Base-by-base conservation (phyloP, 495 filamentous ascomycete genomes). In the Aspergillus baeticus region DNA sequence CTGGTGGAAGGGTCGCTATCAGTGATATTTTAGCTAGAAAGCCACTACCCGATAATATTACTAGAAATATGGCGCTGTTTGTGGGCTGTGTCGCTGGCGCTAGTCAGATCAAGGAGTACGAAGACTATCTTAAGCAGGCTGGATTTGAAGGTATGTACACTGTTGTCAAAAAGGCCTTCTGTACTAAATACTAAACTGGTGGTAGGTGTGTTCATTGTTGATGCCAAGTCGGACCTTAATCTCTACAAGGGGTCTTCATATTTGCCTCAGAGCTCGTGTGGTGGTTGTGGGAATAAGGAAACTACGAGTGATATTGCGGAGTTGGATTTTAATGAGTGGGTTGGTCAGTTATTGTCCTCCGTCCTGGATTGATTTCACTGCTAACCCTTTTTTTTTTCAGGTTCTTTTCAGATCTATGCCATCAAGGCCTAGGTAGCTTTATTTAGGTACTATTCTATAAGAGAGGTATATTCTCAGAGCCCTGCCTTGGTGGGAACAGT, bases 1-100 rank as follows among this genome's bases (percentile, higher is more conserved):
- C 84, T 0, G 81, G 81, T 17, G 86, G 87, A 1, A 68, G 85
- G 21, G 66, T 89, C 18, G 87, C 83, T 5, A 70, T 91, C 11
- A 82, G 77, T n/a, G 86, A 89, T 65, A 84, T 88, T 54, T 67
- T 89, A 5, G 72, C 78, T 34, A 80, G 73, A 61, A 76, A 80
- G 62, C 56, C 65, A 17, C 69, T 88, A 11, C 77, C 83, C 0
- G 59, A 77, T 26, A 66, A 76, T 13, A 31, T 89, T 18, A 68
- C 62, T 15, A 69, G 66, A 2, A 67, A 80, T 66, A 62, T 82
- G 15, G 73, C 77, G 18, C 60, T 84, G 41, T 84, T 87, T 64
- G 78, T 83, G 31, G 84, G 84, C 1, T 88, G 86, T 54, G 72
- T 87, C 33, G 73, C 78, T 7, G 84, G 87, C 15, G 83, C 84